A percentile compares a stretch with the other conserved stretches of the same genome.
phyloP scores from a whole-genome alignment of 805 yeast species.

The Schwanniomyces polymorphus region DNA sequence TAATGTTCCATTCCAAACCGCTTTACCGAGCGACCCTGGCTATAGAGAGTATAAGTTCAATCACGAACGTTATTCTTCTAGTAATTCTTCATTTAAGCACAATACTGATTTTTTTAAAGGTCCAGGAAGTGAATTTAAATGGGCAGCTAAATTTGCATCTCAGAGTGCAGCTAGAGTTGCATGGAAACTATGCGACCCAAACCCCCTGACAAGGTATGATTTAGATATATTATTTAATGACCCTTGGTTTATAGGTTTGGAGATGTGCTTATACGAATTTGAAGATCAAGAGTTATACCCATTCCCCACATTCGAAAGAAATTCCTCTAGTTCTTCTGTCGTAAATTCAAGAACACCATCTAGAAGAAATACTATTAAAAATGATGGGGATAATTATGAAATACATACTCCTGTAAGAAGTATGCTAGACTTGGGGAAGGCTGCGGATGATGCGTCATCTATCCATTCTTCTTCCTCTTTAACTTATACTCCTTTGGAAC shows the following conservation, averaged over 20 bases:
- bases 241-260: constrained; percentile 61
- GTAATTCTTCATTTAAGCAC: constrained; percentile 51
- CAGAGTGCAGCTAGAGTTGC: constrained; percentile 66
- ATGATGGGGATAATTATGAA: constrained; percentile 11
- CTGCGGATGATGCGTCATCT: constrained; percentile 15
- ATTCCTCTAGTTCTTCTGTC: constrained; percentile 12
- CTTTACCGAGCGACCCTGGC: constrained; percentile 46
- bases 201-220: constrained; percentile 51
- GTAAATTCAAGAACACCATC: constrained; percentile 29
- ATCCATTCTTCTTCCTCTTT: constrained; percentile 26
- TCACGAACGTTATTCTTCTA: constrained; percentile 39
- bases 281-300: constrained; percentile 39
- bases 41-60: constrained; percentile 57
- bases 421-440: constrained; percentile 35
- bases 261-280: constrained; percentile 59
- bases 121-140: constrained; percentile 73
- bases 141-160: constrained; percentile 61
- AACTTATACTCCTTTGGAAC: constrained; percentile 16
- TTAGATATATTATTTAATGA: constrained; percentile 56
- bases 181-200: constrained; percentile 74
- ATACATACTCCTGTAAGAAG: constrained; percentile 32
- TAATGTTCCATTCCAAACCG: constrained; percentile 58
- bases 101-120: constrained; percentile 46
- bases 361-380: constrained; percentile 27
- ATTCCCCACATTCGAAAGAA: constrained; percentile 25